Conservation (phyloP, 2,329 filamentous ascomycete genomes). For the Ophiostoma triangulosporum region DNA sequence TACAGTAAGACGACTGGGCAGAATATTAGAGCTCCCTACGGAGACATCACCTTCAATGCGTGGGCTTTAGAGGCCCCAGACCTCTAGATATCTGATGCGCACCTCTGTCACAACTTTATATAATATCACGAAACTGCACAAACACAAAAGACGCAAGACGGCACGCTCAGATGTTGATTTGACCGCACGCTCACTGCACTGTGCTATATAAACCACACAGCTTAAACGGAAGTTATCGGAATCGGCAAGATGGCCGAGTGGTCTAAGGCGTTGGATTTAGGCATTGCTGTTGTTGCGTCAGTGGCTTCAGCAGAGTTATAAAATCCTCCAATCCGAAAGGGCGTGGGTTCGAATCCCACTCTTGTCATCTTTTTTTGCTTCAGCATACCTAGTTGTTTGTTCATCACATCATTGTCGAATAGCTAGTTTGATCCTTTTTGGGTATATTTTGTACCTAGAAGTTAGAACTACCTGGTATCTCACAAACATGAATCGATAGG, state of each 20-base stretch:
- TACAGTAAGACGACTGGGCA: no score
- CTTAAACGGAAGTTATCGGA: slow-evolving; percentile 8
- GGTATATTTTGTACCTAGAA: not conserved
- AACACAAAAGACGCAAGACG: no score
- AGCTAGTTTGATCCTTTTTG: not conserved
- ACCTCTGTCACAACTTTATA: no score
- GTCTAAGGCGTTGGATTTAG: slow-evolving; percentile 18
- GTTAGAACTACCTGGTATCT: no score
- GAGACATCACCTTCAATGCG: no score
- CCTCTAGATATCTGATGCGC: no score
- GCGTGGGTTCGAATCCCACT: slow-evolving; percentile 18
- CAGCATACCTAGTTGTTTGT: not conserved
- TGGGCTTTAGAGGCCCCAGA: no score
- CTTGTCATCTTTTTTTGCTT: slow-evolving; percentile 13
- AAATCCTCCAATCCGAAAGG: slow-evolving; percentile 16
- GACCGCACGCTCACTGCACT: not conserved
- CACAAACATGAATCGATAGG: no score
- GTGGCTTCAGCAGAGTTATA: not conserved
- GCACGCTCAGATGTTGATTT: not conserved
- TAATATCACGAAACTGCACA: no score
- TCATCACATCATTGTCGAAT: no score
- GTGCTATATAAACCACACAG: not conserved
- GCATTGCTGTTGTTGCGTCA: not conserved
- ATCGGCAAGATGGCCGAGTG: slow-evolving; percentile 17
- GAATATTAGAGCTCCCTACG: no score